Evolutionary conservation across 352 stramenopile genomes (phyloP).

Genomic region (Pythium apleroticum): DNA sequence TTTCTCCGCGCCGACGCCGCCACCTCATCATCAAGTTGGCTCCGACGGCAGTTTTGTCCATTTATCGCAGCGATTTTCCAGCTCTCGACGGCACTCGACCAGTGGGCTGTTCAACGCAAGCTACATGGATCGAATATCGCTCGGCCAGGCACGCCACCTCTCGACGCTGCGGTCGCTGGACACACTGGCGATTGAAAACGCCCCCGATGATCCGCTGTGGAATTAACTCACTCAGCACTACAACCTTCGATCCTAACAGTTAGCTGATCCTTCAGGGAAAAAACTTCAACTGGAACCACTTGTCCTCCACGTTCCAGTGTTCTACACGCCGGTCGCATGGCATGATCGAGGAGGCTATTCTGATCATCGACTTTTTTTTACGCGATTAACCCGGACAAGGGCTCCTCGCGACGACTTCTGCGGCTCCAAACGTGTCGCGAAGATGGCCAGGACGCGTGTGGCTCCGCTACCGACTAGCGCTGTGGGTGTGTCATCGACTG

Average conservation of each 20-base stretch:
- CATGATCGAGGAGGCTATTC: no score
- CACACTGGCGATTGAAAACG: constrained; percentile 19
- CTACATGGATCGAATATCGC: constrained; percentile 26
- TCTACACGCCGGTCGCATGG: no score
- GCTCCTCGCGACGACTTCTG: no score
- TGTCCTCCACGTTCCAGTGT: no score
- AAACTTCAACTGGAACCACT: no score
- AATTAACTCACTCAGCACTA: constrained; percentile 7
- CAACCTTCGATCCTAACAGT: no score
- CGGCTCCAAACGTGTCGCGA: background rate
- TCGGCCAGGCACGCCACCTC: constrained; percentile 26
- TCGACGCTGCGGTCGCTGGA: constrained; percentile 13
- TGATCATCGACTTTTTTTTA: no score
- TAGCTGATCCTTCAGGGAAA: no score
- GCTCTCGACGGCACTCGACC: constrained; percentile 15
- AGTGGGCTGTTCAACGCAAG: constrained; percentile 25
- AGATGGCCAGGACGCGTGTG: background rate
- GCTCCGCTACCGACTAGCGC: background rate
- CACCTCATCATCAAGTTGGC: background rate
- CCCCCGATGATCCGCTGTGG: constrained; percentile 23
- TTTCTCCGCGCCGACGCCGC: background rate
- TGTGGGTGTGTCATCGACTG: background rate
- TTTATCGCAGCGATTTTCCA: constrained; percentile 25
- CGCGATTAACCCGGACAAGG: no score
- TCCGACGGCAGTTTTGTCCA: background rate